phyloP scores from a whole-genome alignment of 1,284 basidiomycete genomes.

The Peniophora sp. region DNA sequence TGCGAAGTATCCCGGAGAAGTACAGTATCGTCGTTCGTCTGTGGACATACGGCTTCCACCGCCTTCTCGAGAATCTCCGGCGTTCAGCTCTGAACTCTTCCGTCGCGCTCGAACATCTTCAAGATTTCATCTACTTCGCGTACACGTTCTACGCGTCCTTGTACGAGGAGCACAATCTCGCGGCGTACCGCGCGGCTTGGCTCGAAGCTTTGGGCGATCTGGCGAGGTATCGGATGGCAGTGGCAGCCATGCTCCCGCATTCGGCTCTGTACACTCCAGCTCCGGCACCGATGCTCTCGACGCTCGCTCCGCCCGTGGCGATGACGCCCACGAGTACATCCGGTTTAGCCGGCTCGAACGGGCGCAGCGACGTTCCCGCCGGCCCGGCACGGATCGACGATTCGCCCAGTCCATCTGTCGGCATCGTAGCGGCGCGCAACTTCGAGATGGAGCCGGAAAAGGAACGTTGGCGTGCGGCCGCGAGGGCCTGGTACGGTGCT shows the following conservation, averaged over 20 bases:
- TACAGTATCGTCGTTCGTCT: conserved; percentile 93
- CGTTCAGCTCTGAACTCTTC: conserved; percentile 76
- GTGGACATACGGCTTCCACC: conserved; percentile 90
- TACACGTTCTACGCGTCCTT: conserved; percentile 92
- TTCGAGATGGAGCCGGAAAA: conserved; percentile 89
- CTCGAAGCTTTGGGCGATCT: conserved; percentile 95
- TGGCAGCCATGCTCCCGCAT: conserved; percentile 61
- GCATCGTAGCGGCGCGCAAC: conserved; percentile 76
- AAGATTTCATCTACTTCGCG: conserved; percentile 87
- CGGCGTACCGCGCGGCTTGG: conserved; percentile 76
- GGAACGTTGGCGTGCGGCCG: conserved; percentile 87
- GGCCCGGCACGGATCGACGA: conserved; percentile 53
- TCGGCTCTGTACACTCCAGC: conserved; percentile 18
- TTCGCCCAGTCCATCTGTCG: conserved; percentile 73
- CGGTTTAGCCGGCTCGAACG: conserved; percentile 10
- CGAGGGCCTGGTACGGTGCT: conserved; percentile 88
- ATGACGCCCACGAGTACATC: conserved; percentile 15
- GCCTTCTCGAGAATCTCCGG: conserved; percentile 83
- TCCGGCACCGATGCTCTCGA: conserved; percentile 34
- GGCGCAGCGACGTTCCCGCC: conserved; percentile 31
- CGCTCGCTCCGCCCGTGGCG: conserved; percentile 18
- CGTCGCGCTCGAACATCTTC: conserved; percentile 31
- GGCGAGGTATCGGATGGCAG: conserved; percentile 90
- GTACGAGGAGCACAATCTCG: conserved; percentile 74
- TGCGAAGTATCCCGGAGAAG: conserved; percentile 84